Evolutionary conservation across 148 eudicot genomes (phyloP).

Genomic region (Selenicereus undatus): DNA sequence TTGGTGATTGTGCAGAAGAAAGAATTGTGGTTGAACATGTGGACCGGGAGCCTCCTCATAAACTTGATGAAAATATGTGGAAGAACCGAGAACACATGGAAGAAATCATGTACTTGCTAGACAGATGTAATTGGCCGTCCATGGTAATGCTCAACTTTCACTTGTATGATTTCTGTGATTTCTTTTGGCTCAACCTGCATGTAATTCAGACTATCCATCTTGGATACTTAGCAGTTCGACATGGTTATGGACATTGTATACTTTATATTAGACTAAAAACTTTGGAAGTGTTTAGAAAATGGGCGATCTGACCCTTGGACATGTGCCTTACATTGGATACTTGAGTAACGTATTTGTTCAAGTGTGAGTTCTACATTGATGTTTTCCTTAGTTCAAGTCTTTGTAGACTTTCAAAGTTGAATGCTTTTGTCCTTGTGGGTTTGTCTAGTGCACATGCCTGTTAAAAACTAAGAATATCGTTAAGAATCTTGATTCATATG

Average conservation of each 20-base stretch:
- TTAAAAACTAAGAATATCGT: neutral
- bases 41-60: slow-evolving; percentile 70
- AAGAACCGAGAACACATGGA: slow-evolving; percentile 92
- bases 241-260: neutral
- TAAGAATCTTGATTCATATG: slow-evolving; percentile 3
- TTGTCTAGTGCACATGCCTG: neutral
- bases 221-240: neutral
- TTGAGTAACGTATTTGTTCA: neutral
- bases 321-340: neutral
- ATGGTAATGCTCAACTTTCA: slow-evolving; percentile 34
- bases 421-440: neutral
- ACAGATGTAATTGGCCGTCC: slow-evolving; percentile 65
- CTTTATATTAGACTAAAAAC: neutral
- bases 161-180: neutral
- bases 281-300: neutral
- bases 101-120: slow-evolving; percentile 72
- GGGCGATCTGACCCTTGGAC: neutral
- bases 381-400: neutral
- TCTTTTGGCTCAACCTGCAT: neutral
- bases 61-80: slow-evolving; percentile 98
- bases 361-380: neutral
- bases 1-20: slow-evolving; percentile 47
- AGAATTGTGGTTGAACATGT: slow-evolving; percentile 50
- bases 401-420: neutral
- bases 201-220: neutral